These are phyloP conservation scores for Trametes versicolor DNA, from an alignment of 1,284 basidiomycete species.

Conservation along the genomic window DNA sequence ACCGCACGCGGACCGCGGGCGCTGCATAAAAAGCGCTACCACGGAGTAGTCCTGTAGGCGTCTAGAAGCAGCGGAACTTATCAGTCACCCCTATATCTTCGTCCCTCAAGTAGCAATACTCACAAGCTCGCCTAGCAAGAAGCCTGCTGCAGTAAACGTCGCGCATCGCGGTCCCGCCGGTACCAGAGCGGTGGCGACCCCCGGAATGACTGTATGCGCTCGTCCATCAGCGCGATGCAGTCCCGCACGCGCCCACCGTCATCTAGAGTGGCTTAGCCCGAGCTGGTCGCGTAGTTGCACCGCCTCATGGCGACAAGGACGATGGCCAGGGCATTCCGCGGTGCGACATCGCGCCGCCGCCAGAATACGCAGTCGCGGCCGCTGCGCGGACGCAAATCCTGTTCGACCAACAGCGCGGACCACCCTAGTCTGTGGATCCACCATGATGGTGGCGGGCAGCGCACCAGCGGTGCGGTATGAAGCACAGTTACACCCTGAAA, in stretches of 20 bases:
- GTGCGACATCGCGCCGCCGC: too few relatives aligned
- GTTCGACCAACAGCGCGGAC: neutral
- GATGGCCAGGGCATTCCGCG: neutral
- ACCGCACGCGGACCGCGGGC: too few relatives aligned
- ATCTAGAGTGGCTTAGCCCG: neutral
- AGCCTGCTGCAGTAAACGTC: neutral
- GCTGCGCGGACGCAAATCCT: slow-evolving; percentile 1
- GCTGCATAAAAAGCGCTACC: too few relatives aligned
- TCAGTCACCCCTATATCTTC: neutral
- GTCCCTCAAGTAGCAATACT: neutral
- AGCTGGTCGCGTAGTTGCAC: slow-evolving; percentile 4
- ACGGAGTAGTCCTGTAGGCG: too few relatives aligned
- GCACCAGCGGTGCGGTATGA: neutral
- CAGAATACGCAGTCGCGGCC: neutral
- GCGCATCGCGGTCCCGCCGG: neutral
- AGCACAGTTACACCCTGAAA: neutral
- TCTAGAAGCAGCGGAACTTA: too few relatives aligned
- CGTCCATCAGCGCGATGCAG: neutral
- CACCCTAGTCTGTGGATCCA: neutral
- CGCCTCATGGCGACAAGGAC: slow-evolving; percentile 6
- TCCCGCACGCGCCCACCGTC: neutral
- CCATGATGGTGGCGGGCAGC: neutral
- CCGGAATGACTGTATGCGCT: neutral
- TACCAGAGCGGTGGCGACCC: neutral
- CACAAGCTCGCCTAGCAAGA: neutral